Evolutionary conservation across 208 protist species (phyloP).

Genomic region (Naegleria gruberi): DNA sequence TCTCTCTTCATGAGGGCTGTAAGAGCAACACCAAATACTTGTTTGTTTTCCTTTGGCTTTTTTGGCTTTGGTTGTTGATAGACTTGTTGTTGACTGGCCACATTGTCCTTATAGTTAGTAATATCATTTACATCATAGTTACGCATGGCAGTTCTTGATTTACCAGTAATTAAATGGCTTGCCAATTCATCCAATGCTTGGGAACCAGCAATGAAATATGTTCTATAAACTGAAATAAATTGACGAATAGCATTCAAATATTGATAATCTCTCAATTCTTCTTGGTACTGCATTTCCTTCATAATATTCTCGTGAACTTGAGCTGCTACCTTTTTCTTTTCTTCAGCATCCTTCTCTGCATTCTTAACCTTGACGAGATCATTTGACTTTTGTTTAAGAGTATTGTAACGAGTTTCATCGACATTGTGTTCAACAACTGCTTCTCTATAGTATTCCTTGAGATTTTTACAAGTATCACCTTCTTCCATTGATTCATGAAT

Average conservation of each 20-base stretch:
- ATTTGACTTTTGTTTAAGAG: neutral
- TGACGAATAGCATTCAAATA: neutral
- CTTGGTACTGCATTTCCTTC: slow-evolving; percentile 2
- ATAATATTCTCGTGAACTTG: neutral
- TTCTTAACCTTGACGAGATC: slow-evolving; percentile 19
- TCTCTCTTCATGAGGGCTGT: neutral
- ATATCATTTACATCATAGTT: neutral
- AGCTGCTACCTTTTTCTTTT: neutral
- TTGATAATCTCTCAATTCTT: neutral
- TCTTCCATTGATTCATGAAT: neutral
- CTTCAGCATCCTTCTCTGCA: neutral
- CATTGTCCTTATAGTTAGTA: neutral
- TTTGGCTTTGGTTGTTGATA: neutral
- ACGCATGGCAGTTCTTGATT: neutral
- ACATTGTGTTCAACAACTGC: neutral
- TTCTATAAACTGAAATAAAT: neutral
- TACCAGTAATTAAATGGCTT: neutral
- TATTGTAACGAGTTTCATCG: neutral
- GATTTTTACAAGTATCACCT: neutral
- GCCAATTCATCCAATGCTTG: neutral
- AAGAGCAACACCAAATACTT: neutral
- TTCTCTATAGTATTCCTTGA: slow-evolving; percentile 16
- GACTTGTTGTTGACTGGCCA: neutral
- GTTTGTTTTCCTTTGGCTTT: neutral
- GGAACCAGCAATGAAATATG: neutral